Conservation (phyloP, 768 basidiomycete genomes). For the Epithele typhae region DNA sequence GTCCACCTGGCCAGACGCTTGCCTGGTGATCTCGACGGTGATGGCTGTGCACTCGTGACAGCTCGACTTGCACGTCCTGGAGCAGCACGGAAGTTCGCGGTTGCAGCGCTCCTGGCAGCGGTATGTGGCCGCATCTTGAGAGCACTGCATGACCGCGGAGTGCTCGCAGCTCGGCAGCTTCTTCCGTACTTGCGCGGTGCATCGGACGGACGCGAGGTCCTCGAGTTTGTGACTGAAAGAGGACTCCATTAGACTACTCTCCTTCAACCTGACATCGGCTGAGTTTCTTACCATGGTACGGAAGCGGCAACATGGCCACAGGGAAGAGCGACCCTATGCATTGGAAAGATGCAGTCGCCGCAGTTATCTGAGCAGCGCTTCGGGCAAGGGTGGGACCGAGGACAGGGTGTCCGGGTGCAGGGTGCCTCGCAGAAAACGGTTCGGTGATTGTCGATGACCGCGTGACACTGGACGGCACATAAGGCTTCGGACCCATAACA, state of each 20-base stretch:
- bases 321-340: conserved; percentile 44
- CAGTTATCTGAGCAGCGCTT: conserved; percentile 49
- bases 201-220: conserved; percentile 20
- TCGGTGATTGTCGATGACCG: conserved; percentile 54
- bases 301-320: conserved; percentile 55
- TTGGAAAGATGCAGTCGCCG: conserved; percentile 46
- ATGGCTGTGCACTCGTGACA: no score
- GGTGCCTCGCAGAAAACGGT: conserved; percentile 40
- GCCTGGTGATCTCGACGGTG: no score
- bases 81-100: conserved; percentile 24
- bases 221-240: conserved; percentile 25
- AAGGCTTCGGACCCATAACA: no score
- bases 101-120: conserved; percentile 25
- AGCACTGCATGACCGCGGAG: conserved; percentile 13
- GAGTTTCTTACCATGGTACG: no score
- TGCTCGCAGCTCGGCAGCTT: conserved; percentile 30
- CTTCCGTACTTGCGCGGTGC: conserved; percentile 21
- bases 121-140: conserved; percentile 12
- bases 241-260: no score
- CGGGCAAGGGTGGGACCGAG: conserved; percentile 53
- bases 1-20: not conserved
- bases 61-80: conserved; percentile 23
- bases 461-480: conserved; percentile 46
- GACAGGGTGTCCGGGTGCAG: conserved; percentile 49
- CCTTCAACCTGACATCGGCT: no score